Base-by-base conservation (phyloP, 768 basidiomycete species). In the Naganishia vishniacii region DNA sequence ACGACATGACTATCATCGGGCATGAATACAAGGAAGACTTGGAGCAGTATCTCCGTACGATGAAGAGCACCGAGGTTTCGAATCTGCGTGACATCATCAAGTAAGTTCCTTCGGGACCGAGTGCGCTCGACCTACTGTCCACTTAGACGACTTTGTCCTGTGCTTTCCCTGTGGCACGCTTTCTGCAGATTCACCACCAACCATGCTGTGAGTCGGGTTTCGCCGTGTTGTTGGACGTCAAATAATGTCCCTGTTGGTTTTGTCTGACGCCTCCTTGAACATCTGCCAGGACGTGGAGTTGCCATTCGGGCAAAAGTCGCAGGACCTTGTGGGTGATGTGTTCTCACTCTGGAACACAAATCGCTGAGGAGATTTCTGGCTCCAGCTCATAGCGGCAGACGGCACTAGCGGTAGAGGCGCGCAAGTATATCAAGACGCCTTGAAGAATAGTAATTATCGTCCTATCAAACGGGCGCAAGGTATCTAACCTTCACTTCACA, bases 21-120 rank as follows among this genome's bases (percentile, higher is more conserved):
- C 34, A 40, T n/a, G 48, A 49, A 16, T 32, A 40, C 48, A 62
- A 62, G 61, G 61, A 45, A 16, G 61, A 49, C 29, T 34, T 62
- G 3, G 48, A 7, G 16, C 12, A 29, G n/a, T 62, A 62, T 23
- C 18, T 63, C 3, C 26, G 16, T 41, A 18, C 15, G 18, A 23
- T 63, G 48, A 40, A 28, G 37, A 42, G 41, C 13, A 63, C 40
- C 12, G n/a, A 31, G 3, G 49, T 56, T 1, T 1, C n/a, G 4
- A 63, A 4, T 41, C 13, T 63, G 4, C 48, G 32, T 7, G 62
- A 63, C 15, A 47, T 63, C 41, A 46, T 63, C 40, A 28, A 46
- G 62, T 63, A 31, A 53, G 62, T 31, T 12, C 6, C 11, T 41
- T 4, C 8, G n/a, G n/a, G n/a, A n/a, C n/a, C n/a, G n/a, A n/a